These are phyloP conservation scores for Pisolithus sp. DNA, from an alignment of 768 basidiomycete genomes.

Conservation along the genomic window DNA sequence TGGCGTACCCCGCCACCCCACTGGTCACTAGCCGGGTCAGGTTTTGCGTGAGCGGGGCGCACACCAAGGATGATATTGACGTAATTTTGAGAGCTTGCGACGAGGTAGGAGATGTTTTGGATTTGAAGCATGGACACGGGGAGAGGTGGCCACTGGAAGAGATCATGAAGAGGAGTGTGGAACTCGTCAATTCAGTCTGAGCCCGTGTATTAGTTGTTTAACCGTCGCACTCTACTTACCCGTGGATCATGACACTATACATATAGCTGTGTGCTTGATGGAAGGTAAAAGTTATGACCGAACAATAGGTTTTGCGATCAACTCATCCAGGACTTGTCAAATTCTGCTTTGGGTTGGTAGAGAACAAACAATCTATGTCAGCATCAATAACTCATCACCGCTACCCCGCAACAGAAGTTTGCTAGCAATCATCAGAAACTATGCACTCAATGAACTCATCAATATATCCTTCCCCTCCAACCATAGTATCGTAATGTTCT, in stretches of 20 bases:
- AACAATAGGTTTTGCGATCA: too few relatives aligned
- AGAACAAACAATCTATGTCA: too few relatives aligned
- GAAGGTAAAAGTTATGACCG: too few relatives aligned
- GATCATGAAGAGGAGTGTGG: constrained; percentile 63
- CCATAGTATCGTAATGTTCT: constrained; percentile 15
- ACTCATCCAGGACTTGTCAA: too few relatives aligned
- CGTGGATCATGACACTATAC: not conserved
- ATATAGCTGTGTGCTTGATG: too few relatives aligned
- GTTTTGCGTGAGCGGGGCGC: constrained; percentile 90
- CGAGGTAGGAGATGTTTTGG: constrained; percentile 84
- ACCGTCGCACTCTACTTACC: not conserved
- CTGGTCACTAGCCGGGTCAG: constrained; percentile 83
- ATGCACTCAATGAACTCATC: constrained; percentile 13
- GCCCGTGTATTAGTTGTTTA: not conserved
- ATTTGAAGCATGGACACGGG: constrained; percentile 72
- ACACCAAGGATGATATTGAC: constrained; percentile 98
- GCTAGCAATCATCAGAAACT: too few relatives aligned
- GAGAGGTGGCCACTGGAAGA: constrained; percentile 79
- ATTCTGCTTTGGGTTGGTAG: too few relatives aligned
- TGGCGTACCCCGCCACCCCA: constrained; percentile 86
- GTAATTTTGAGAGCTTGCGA: constrained; percentile 78
- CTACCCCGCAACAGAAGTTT: too few relatives aligned
- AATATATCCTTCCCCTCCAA: constrained; percentile 22
- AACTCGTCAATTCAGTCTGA: constrained; percentile 50
- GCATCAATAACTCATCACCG: too few relatives aligned